Conservation (phyloP, 345 rosid genomes). For the Linum usitatissimum region DNA sequence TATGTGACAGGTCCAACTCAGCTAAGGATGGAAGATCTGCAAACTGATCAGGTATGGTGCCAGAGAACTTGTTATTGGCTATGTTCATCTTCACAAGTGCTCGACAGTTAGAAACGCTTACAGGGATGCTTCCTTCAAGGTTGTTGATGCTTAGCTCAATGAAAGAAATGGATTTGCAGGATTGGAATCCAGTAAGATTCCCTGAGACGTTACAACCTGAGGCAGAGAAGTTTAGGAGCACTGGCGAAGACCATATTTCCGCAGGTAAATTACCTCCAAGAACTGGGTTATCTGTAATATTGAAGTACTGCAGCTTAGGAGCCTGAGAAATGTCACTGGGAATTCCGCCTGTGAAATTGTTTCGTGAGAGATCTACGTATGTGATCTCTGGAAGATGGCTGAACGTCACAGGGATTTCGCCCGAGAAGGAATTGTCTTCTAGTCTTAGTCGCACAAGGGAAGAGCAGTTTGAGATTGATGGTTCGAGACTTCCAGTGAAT, state of each 20-base stretch:
- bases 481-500: conserved; percentile 50
- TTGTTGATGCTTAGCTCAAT: conserved; percentile 54
- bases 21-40: conserved; percentile 41
- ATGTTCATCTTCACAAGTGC: conserved; percentile 46
- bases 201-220: conserved; percentile 57
- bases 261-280: conserved; percentile 55
- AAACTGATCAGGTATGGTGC: conserved; percentile 46
- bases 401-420: conserved; percentile 60
- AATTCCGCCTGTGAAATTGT: conserved; percentile 62
- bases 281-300: conserved; percentile 52
- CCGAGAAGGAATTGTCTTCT: conserved; percentile 78
- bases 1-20: conserved; percentile 53
- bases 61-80: conserved; percentile 41
- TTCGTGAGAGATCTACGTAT: conserved; percentile 67
- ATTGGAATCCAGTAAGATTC: conserved; percentile 41
- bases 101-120: conserved; percentile 44
- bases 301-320: conserved; percentile 62
- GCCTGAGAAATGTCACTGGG: conserved; percentile 51
- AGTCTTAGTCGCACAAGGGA: conserved; percentile 74
- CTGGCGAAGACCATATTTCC: conserved; percentile 49
- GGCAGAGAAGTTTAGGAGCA: conserved; percentile 76
- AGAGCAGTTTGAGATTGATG: conserved; percentile 63
- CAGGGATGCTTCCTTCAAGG: conserved; percentile 42
- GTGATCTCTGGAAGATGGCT: conserved; percentile 48
- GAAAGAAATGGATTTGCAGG: conserved; percentile 53